A percentile compares a stretch with the other conserved stretches of the same genome.
These are phyloP conservation scores for Sporothrix dimorphospora DNA, from an alignment of 2,329 filamentous ascomycete genomes.

Conservation along the genomic window DNA sequence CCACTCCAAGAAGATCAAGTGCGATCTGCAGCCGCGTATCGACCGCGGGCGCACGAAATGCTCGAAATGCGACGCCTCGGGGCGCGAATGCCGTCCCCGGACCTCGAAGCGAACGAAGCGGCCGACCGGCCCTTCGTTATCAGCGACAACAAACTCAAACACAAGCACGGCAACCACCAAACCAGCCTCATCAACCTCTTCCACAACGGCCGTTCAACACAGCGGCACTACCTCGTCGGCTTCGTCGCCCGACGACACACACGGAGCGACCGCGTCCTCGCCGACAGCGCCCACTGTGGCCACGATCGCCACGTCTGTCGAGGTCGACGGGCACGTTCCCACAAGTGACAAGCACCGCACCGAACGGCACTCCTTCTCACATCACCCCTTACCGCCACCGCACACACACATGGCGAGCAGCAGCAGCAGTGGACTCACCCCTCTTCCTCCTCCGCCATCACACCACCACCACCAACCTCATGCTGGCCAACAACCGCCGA, in stretches of 20 bases:
- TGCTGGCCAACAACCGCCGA: background rate
- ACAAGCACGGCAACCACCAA: background rate
- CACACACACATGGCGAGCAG: background rate
- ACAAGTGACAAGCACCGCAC: background rate
- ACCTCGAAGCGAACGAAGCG: constrained; percentile 6
- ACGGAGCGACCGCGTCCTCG: background rate
- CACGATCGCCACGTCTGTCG: background rate
- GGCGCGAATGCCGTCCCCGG: constrained; percentile 21
- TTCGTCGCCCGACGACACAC: background rate
- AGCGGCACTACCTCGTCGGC: background rate
- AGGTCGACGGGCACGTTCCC: background rate
- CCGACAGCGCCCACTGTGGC: background rate
- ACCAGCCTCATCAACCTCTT: background rate
- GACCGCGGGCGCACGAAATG: constrained; percentile 16
- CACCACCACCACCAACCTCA: background rate
- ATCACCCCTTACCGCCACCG: background rate
- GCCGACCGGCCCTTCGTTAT: background rate
- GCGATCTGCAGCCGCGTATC: constrained; percentile 23
- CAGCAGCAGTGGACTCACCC: background rate
- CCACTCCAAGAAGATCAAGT: constrained; percentile 26
- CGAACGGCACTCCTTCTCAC: constrained; percentile 12
- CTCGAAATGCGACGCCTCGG: constrained; percentile 20
- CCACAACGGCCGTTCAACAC: background rate
- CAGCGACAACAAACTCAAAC: background rate
- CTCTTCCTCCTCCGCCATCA: background rate